These are phyloP conservation scores for Polyporus arcularius DNA, from an alignment of 768 basidiomycete genomes.

Conservation along the genomic window DNA sequence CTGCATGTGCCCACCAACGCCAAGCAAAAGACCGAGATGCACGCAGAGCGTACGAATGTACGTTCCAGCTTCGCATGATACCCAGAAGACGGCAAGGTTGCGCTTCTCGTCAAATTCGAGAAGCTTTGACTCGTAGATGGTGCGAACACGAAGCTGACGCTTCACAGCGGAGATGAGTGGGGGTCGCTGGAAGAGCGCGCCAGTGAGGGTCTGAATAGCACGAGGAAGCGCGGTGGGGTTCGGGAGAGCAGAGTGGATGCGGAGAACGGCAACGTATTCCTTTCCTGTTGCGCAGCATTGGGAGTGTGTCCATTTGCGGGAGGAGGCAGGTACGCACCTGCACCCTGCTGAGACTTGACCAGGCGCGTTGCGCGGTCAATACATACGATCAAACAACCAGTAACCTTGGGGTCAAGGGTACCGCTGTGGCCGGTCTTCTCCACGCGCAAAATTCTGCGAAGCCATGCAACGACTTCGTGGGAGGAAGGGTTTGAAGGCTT, in stretches of 20 bases:
- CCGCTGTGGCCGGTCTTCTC: conserved; percentile 99
- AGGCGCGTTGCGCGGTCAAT: conserved; percentile 97
- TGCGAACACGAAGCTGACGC: conserved; percentile 94
- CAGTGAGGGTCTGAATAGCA: conserved; percentile 94
- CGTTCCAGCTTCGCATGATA: conserved; percentile 97
- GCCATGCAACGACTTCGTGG: conserved; percentile 99
- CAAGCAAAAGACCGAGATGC: conserved; percentile 89
- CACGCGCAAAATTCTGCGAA: conserved; percentile 92
- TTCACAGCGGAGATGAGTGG: conserved; percentile 99
- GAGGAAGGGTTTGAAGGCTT: conserved; percentile 99
- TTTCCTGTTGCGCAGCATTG: conserved; percentile 58
- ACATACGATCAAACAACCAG: conserved; percentile 97
- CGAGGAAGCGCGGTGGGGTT: conserved; percentile 87
- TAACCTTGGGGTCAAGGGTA: conserved; percentile 98
- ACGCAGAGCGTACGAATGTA: conserved; percentile 97
- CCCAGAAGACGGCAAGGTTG: conserved; percentile 97
- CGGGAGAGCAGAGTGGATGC: conserved; percentile 82
- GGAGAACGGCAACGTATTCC: conserved; percentile 96
- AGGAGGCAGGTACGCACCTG: conserved; percentile 55
- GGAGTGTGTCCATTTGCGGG: neutral
- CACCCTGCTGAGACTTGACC: conserved; percentile 98
- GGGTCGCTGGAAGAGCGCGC: conserved; percentile 97
- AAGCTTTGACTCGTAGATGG: conserved; percentile 94
- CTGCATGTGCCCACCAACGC: conserved; percentile 99
- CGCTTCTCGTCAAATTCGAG: conserved; percentile 97